Evolutionary conservation across 1,139 yeast genomes (phyloP).

Genomic region (Hyphopichia khmerensis): DNA sequence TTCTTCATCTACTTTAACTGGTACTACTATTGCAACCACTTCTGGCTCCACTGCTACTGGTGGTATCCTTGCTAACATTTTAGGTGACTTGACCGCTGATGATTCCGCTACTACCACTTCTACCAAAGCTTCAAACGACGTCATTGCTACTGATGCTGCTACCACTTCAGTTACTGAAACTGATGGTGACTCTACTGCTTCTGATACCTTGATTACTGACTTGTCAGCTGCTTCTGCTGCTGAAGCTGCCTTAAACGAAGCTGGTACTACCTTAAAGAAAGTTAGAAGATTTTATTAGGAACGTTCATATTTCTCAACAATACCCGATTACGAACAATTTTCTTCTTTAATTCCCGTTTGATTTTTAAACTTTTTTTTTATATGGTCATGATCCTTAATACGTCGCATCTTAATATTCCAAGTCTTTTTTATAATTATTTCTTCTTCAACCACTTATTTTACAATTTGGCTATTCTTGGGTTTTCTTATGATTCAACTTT

Average conservation of each 20-base stretch:
- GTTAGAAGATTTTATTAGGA: constrained; percentile 19
- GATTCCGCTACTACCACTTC: constrained; percentile 2
- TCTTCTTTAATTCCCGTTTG: not conserved
- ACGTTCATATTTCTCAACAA: not conserved
- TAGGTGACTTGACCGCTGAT: constrained; percentile 2
- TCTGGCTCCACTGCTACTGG: constrained; percentile 12
- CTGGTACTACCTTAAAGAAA: constrained; percentile 19
- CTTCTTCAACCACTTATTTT: no score
- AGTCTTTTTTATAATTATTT: no score
- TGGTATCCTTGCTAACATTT: constrained; percentile 6
- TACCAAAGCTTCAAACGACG: not conserved
- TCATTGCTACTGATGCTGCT: constrained; percentile 13
- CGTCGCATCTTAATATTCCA: not conserved
- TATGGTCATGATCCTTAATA: not conserved
- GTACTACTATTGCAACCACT: constrained; percentile 9
- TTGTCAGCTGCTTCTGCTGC: constrained; percentile 4
- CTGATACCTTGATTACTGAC: constrained; percentile 11
- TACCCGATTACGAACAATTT: not conserved
- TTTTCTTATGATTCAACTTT: not conserved
- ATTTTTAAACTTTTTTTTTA: not conserved
- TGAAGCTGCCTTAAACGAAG: constrained; percentile 10
- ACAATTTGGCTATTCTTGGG: not conserved
- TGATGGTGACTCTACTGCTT: constrained; percentile 11
- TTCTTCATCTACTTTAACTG: constrained; percentile 18
- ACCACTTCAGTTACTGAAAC: constrained; percentile 15